These are phyloP conservation scores for Umbelopsis sp. DNA, from an alignment of 371 early-diverging fungal genomes.

Conservation along the genomic window DNA sequence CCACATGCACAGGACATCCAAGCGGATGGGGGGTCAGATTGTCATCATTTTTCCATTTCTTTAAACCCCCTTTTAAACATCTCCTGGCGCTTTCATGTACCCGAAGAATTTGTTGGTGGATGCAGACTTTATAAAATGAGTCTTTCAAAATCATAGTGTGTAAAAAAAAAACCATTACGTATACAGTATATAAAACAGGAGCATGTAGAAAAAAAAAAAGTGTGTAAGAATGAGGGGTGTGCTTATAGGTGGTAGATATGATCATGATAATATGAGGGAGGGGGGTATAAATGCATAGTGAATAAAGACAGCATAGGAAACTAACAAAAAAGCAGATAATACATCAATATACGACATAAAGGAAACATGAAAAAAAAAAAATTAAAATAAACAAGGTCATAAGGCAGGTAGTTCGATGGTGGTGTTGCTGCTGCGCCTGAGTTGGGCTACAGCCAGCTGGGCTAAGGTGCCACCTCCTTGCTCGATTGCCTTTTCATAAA, in stretches of 20 bases:
- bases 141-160: background rate
- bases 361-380: background rate
- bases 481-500: slow-evolving; percentile 38
- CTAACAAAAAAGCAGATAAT: slow-evolving; percentile 3
- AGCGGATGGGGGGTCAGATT: too few relatives aligned
- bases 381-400: background rate
- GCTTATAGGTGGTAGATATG: background rate
- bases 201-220: background rate
- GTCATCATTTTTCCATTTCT: too few relatives aligned
- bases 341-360: slow-evolving; percentile 9
- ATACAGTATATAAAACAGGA: background rate
- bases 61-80: too few relatives aligned
- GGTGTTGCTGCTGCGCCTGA: slow-evolving; percentile 33
- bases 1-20: too few relatives aligned
- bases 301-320: slow-evolving; percentile 3
- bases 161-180: background rate
- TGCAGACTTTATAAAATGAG: background rate
- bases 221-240: background rate
- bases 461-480: slow-evolving; percentile 48
- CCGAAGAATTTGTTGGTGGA: background rate
- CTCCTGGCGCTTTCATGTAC: too few relatives aligned
- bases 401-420: background rate
- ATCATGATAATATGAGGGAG: background rate
- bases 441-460: slow-evolving; percentile 41
- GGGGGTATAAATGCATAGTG: slow-evolving; percentile 14